These are phyloP conservation scores for Plasmopara halstedii DNA, from an alignment of 352 stramenopile genomes.

Conservation along the genomic window DNA sequence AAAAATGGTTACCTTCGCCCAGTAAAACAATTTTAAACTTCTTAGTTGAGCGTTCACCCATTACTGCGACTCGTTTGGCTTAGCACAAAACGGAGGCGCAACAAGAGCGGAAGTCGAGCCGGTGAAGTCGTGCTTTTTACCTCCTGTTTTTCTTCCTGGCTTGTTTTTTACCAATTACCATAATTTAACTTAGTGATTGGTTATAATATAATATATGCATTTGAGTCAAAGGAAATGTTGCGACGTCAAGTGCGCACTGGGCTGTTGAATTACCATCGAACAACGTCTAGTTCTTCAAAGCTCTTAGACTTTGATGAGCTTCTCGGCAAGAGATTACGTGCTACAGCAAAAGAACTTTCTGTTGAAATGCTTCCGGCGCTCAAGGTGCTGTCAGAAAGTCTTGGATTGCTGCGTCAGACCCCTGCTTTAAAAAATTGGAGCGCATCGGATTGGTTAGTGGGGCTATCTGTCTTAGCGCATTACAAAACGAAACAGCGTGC, in stretches of 20 bases:
- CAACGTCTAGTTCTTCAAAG: background rate
- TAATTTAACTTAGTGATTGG: background rate
- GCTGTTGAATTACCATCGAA: background rate
- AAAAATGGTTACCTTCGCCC: slow-evolving; percentile 50
- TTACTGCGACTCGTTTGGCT: slow-evolving; percentile 7
- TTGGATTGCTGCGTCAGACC: slow-evolving; percentile 49
- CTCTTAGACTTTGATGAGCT: slow-evolving; percentile 17
- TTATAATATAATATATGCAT: background rate
- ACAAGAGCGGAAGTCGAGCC: slow-evolving; percentile 2
- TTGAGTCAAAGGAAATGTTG: slow-evolving; percentile 15
- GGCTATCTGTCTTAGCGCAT: slow-evolving; percentile 63
- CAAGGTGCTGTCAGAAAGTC: slow-evolving; percentile 65
- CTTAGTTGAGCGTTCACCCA: slow-evolving; percentile 57
- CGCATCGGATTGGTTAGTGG: slow-evolving; percentile 73
- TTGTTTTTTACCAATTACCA: slow-evolving; percentile 3
- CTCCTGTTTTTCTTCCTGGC: slow-evolving; percentile 3
- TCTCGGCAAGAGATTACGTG: slow-evolving; percentile 15
- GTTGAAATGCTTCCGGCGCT: slow-evolving; percentile 64
- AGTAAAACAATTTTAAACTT: slow-evolving; percentile 85
- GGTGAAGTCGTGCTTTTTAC: slow-evolving; percentile 3
- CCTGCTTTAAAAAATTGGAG: slow-evolving; percentile 62
- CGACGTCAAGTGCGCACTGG: slow-evolving; percentile 1
- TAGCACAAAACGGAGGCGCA: background rate
- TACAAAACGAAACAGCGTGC: slow-evolving; percentile 48
- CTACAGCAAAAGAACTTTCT: slow-evolving; percentile 33